Percentiles rank a stretch among this genome's conserved stretches.
Conservation (phyloP, 2,329 filamentous ascomycete species). For the Ilyonectria mors-panacis region DNA sequence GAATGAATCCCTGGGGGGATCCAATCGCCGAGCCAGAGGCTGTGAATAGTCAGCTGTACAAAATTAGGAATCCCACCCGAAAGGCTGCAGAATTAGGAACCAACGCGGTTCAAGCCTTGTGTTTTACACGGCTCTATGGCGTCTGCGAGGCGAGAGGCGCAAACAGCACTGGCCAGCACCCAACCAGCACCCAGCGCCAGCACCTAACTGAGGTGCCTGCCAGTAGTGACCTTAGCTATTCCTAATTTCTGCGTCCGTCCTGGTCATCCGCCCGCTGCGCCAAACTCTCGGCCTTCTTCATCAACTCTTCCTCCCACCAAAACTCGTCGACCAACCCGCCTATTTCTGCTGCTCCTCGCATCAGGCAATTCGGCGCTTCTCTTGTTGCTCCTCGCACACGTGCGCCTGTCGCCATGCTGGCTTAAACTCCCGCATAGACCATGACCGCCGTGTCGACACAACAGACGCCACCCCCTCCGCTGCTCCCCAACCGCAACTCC, state of each 20-base stretch:
- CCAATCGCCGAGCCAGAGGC: constrained; percentile 15
- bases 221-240: constrained; percentile 38
- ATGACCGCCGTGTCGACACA: constrained; percentile 47
- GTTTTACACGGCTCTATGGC: background rate
- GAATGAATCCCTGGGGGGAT: constrained; percentile 12
- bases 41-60: constrained; percentile 5
- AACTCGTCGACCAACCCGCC: constrained; percentile 4
- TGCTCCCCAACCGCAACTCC: constrained; percentile 42
- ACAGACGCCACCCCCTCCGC: constrained; percentile 49
- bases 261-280: constrained; percentile 44
- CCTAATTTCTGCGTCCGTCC: constrained; percentile 46
- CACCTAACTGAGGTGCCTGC: constrained; percentile 21
- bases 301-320: constrained; percentile 20
- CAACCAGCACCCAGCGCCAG: constrained; percentile 11
- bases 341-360: constrained; percentile 2
- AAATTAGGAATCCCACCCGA: constrained; percentile 24
- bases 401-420: constrained; percentile 43
- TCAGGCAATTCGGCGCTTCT: constrained; percentile 25
- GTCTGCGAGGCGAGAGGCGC: background rate
- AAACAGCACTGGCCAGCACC: constrained; percentile 14
- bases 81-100: constrained; percentile 22
- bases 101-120: constrained; percentile 5
- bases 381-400: constrained; percentile 27
- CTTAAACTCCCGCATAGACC: constrained; percentile 40
- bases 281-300: constrained; percentile 27